Conservation (phyloP, 2,329 filamentous ascomycete genomes). For the Fusarium cicatricum region DNA sequence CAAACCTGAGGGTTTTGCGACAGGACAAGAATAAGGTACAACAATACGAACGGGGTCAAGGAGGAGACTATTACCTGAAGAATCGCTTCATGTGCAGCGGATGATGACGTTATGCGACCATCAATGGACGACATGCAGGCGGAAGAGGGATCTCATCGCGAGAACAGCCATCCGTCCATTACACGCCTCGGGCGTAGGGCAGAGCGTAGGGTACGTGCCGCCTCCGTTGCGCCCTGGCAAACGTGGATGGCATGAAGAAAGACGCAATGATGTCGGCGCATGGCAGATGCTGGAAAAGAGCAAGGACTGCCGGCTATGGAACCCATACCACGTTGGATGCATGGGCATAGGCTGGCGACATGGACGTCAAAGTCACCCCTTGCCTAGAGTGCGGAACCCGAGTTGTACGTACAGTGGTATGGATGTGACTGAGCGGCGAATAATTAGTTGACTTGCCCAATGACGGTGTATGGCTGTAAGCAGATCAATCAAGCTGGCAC, state of each 20-base stretch:
- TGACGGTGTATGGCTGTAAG: conserved; percentile 24
- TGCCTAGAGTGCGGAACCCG: conserved; percentile 21
- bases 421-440: conserved; percentile 5
- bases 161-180: conserved; percentile 22
- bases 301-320: neutral
- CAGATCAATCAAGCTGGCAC: neutral
- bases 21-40: neutral
- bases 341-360: too few species aligned
- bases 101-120: conserved; percentile 5
- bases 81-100: neutral
- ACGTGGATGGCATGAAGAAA: conserved; percentile 1
- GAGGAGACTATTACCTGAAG: neutral
- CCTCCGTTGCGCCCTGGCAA: conserved; percentile 18
- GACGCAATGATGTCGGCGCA: conserved; percentile 4
- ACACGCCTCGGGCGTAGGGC: conserved; percentile 34
- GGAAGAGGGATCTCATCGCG: conserved; percentile 11
- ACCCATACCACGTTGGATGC: neutral
- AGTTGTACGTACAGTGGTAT: neutral
- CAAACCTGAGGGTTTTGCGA: neutral
- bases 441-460: conserved; percentile 1
- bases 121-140: conserved; percentile 11
- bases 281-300: conserved; percentile 3
- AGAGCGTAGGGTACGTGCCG: conserved; percentile 3
- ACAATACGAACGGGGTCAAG: neutral
- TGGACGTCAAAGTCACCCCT: conserved; percentile 15